Percentiles rank a stretch among this genome's conserved stretches.
phyloP scores from a whole-genome alignment of 768 basidiomycete genomes.

The Hirschioporus abietinus region DNA sequence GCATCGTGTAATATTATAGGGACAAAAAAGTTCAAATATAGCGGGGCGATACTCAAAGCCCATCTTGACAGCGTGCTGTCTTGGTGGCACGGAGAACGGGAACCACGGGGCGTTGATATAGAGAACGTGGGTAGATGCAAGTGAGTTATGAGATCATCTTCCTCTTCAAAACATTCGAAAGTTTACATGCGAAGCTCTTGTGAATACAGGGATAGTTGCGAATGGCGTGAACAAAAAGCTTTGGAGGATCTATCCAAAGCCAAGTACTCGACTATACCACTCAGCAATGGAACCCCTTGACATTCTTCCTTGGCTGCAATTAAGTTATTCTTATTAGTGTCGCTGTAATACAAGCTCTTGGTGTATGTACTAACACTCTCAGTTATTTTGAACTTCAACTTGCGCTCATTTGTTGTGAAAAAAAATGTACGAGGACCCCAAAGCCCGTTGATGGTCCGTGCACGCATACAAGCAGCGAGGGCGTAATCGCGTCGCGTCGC shows the following conservation, averaged over 20 bases:
- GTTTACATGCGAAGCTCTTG: slow-evolving; percentile 42
- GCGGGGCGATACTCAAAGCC: slow-evolving; percentile 44
- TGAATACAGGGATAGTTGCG: slow-evolving; percentile 71
- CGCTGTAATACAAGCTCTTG: background rate
- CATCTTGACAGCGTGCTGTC: slow-evolving; percentile 50
- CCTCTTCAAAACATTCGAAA: slow-evolving; percentile 4
- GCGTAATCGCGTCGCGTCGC: no score
- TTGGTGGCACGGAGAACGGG: slow-evolving; percentile 74
- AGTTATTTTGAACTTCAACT: no score
- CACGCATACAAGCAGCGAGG: no score
- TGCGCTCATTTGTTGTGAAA: no score
- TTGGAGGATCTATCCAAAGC: slow-evolving; percentile 30
- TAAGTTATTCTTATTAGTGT: background rate
- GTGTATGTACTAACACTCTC: no score
- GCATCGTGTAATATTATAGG: slow-evolving; percentile 51
- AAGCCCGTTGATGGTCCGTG: no score
- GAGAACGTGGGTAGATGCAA: slow-evolving; percentile 57
- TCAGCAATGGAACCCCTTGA: no score
- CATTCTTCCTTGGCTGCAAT: no score
- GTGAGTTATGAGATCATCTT: slow-evolving; percentile 35
- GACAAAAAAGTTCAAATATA: slow-evolving; percentile 49
- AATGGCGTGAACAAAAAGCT: slow-evolving; percentile 63
- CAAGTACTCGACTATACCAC: background rate
- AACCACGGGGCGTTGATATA: slow-evolving; percentile 64
- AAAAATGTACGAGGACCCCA: no score